A percentile compares a stretch with the other conserved stretches of the same genome.
These are phyloP conservation scores for Platanthera zijinensis DNA, from an alignment of 106 monocot species.

Conservation along the genomic window DNA sequence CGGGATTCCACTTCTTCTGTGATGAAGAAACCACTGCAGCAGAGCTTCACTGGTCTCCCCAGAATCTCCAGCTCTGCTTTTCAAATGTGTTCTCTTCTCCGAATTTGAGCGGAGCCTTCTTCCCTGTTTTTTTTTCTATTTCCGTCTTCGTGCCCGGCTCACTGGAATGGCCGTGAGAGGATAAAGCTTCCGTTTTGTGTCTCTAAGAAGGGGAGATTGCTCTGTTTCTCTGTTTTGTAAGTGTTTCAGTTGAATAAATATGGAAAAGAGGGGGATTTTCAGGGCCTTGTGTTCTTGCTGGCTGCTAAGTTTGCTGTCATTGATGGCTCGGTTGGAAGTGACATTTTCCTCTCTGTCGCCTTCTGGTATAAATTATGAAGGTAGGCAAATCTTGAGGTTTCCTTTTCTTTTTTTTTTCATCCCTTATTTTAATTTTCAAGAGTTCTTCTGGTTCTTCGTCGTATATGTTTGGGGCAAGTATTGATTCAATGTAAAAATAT, in stretches of 20 bases:
- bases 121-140: not conserved
- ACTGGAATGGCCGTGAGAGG: conserved; percentile 6
- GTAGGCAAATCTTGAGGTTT: conserved; percentile 24
- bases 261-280: conserved; percentile 14
- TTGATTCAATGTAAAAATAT: not conserved
- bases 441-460: not conserved
- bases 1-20: not conserved
- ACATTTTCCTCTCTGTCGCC: conserved; percentile 72
- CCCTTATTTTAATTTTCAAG: not conserved
- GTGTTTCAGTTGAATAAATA: not conserved
- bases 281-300: conserved; percentile 3
- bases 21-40: conserved; percentile 6
- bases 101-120: not conserved
- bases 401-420: not conserved
- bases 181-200: not conserved
- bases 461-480: not conserved
- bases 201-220: not conserved
- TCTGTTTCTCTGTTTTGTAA: not conserved
- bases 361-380: conserved; percentile 96
- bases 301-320: conserved; percentile 24
- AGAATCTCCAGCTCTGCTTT: not conserved
- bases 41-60: not conserved
- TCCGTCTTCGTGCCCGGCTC: not conserved
- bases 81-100: not conserved
- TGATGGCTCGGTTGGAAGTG: conserved; percentile 17